Conservation (phyloP, 1,284 basidiomycete genomes). For the Sanguinoderma infundibulare region DNA sequence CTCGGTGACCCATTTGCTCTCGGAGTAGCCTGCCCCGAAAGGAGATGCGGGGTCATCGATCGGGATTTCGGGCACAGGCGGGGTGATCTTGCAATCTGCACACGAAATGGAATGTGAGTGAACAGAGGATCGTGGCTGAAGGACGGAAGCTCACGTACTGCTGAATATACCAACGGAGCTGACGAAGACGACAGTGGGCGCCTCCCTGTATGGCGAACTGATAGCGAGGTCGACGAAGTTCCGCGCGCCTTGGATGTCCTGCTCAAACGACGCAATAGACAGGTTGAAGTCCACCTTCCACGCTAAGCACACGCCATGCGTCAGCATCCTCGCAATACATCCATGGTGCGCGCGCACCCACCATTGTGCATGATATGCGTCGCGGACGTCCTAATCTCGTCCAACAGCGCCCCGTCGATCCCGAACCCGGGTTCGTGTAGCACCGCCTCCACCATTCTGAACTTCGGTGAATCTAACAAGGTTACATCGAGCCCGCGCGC, state of each 20-base stretch:
- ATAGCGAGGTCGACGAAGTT: slow-evolving; percentile 34
- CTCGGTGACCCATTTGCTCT: slow-evolving; percentile 47
- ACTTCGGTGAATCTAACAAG: slow-evolving; percentile 33
- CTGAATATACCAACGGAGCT: slow-evolving; percentile 38
- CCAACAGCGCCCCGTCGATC: slow-evolving; percentile 29
- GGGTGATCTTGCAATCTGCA: slow-evolving; percentile 15
- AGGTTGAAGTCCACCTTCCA: slow-evolving; percentile 45
- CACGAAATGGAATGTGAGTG: background rate
- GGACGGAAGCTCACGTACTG: slow-evolving; percentile 11
- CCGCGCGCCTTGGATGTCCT: slow-evolving; percentile 24
- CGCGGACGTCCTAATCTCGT: slow-evolving; percentile 26
- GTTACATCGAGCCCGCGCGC: slow-evolving; percentile 36
- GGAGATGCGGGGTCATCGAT: slow-evolving; percentile 30
- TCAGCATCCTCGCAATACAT: background rate
- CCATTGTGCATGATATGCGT: slow-evolving; percentile 39
- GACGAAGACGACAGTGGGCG: slow-evolving; percentile 35
- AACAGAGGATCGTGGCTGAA: no score
- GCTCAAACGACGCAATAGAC: slow-evolving; percentile 27
- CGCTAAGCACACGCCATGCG: slow-evolving; percentile 33
- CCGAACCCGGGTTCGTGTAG: slow-evolving; percentile 34
- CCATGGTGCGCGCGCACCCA: slow-evolving; percentile 9
- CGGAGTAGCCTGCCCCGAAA: slow-evolving; percentile 42
- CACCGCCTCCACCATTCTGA: slow-evolving; percentile 41
- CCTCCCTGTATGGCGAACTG: slow-evolving; percentile 22
- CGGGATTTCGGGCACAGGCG: slow-evolving; percentile 16